Base-by-base conservation (phyloP, 352 stramenopile genomes). In the Phytopythium vexans region DNA sequence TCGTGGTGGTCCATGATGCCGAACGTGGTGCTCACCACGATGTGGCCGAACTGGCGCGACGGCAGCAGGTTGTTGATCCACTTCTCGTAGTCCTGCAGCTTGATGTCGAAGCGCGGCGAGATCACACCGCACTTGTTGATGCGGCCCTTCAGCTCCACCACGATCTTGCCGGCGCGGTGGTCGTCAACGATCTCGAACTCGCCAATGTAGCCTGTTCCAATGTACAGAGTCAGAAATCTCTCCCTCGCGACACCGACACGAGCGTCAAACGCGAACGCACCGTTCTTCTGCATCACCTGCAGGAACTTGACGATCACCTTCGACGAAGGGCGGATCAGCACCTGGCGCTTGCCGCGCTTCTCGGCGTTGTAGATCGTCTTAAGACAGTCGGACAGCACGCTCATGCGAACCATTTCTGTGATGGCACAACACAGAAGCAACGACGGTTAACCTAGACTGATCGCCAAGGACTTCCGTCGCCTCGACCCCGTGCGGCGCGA, bases 231-330 rank as follows among this genome's bases (percentile, higher is more conserved):
- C 10, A 21, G 16, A 27, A 41, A 59, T 2, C 21, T 27, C 21
- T 27, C 21, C 2, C 21, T 27, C 21, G 2, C 21, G 21, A 27
- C 21, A 27, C 21, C 21, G 2, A 27, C 21, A 27, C 15, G 12
- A 15, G 27, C 72, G 43, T 72, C 86, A 74, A 70, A 97, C 92
- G 94, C 21, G 21, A 27, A 27, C 21, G 21, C 21, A 27, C 21
- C 47, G 82, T 99, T 97, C 84, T 99, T 98, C 91, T 99, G 97
- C 97, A 99, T 99, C 49, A 96, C 90, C 84, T 98, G 95, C 68
- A 99, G 91, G 82, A 99, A 99, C 91, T 99, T 99, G 78, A 99
- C 88, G 66, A 99, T 97, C 51, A 99, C 98, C 94, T 99, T 99
- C 56, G 95, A 99, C 62, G 88, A 99, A 61, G 97, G 97, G 55